Evolutionary conservation across 768 basidiomycete species (phyloP).

Genomic region (Asterophora lycoperdoides): DNA sequence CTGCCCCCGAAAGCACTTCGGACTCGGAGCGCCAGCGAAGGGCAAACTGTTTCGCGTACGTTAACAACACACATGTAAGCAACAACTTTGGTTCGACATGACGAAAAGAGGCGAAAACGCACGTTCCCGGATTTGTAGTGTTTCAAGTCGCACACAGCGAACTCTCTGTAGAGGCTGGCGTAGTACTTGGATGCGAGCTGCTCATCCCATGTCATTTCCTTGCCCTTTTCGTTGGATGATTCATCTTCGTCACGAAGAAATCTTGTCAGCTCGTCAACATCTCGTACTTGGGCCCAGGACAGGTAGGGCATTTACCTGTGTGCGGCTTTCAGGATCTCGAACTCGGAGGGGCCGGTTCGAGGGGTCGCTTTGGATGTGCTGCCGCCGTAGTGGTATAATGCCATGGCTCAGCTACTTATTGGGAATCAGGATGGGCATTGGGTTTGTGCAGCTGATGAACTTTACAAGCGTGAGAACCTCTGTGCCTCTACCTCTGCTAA

Average conservation of each 20-base stretch:
- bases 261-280: conserved; percentile 33
- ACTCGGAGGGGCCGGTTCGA: conserved; percentile 48
- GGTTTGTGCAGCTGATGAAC: too few relatives aligned
- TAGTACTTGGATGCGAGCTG: conserved; percentile 88
- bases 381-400: conserved; percentile 29
- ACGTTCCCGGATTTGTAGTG: conserved; percentile 94
- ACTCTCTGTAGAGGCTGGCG: conserved; percentile 83
- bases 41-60: conserved; percentile 53
- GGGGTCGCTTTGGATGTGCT: conserved; percentile 28
- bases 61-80: too few relatives aligned
- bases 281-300: background rate
- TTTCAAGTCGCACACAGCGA: conserved; percentile 88
- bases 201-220: conserved; percentile 68
- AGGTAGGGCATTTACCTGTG: conserved; percentile 48
- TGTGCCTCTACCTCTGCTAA: too few relatives aligned
- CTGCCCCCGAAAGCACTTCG: conserved; percentile 82
- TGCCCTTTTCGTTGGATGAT: conserved; percentile 15
- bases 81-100: too few relatives aligned
- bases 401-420: too few relatives aligned
- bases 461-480: too few relatives aligned
- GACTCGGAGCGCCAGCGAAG: conserved; percentile 91
- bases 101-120: conserved; percentile 19
- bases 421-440: too few relatives aligned
- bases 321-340: conserved; percentile 69
- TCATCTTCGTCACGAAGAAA: conserved; percentile 73